Evolutionary conservation across 371 early-diverging fungal species (phyloP).

Genomic region (Smittium culicis): DNA sequence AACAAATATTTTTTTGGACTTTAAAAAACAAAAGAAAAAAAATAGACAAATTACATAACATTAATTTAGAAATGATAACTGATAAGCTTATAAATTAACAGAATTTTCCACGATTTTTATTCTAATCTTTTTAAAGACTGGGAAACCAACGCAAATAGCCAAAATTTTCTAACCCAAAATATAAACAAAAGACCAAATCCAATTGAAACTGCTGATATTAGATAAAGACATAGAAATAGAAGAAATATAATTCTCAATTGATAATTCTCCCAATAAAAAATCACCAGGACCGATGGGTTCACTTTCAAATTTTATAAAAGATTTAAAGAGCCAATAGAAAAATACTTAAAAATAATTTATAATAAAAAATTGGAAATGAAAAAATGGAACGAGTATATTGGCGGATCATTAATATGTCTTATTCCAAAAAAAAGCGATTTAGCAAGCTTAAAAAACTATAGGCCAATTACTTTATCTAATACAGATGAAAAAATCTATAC

Average conservation of each 20-base stretch:
- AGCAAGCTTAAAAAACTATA: constrained; percentile 10
- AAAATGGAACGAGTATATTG: not conserved
- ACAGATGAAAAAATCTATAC: constrained; percentile 14
- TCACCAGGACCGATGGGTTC: not conserved
- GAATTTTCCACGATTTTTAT: not conserved
- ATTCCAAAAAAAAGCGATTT: constrained; percentile 15
- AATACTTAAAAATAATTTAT: not conserved
- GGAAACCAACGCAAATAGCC: not conserved
- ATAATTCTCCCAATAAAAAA: not conserved
- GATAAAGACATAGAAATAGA: not conserved
- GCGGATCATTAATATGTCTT: not conserved
- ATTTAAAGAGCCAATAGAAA: not conserved
- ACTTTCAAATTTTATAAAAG: constrained; percentile 11
- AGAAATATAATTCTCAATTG: not conserved
- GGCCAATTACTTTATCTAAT: constrained; percentile 14
- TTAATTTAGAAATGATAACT: not conserved
- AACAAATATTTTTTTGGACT: constrained; percentile 1
- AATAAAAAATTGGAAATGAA: not conserved
- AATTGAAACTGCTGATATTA: not conserved
- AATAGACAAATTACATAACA: not conserved
- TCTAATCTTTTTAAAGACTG: too few relatives aligned
- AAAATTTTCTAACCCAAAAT: not conserved
- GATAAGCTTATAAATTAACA: constrained; percentile 3
- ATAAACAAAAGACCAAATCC: not conserved
- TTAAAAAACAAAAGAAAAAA: not conserved